phyloP scores from a whole-genome alignment of 2,329 filamentous ascomycete species.

The Colletotrichum euphorbiae region DNA sequence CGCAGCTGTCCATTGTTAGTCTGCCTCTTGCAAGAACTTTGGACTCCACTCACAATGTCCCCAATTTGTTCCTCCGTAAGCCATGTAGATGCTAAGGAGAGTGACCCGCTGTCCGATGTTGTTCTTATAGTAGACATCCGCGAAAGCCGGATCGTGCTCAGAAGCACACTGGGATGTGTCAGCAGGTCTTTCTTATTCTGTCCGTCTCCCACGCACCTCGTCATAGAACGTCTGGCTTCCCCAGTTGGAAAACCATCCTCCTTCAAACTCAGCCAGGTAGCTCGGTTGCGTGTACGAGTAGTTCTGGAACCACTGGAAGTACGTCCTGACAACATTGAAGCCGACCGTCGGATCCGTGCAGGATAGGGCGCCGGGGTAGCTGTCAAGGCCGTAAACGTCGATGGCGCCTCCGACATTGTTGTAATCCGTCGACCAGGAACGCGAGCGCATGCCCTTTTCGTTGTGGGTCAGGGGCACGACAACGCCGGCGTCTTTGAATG shows the following conservation, averaged over 20 bases:
- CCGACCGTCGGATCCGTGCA: constrained; percentile 66
- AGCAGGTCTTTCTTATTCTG: constrained; percentile 62
- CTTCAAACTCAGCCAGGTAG: constrained; percentile 65
- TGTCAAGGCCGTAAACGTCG: constrained; percentile 67
- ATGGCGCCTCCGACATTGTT: constrained; percentile 61
- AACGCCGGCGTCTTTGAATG: constrained; percentile 75
- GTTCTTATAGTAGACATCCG: constrained; percentile 86
- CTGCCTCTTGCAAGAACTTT: too few species aligned
- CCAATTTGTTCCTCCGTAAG: constrained; percentile 85
- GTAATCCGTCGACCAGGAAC: constrained; percentile 67
- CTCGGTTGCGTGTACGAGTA: constrained; percentile 65
- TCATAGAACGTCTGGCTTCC: constrained; percentile 63
- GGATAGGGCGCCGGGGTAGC: constrained; percentile 71
- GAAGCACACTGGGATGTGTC: constrained; percentile 65
- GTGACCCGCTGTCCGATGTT: constrained; percentile 73
- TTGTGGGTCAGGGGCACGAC: constrained; percentile 82
- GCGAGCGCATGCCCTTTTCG: constrained; percentile 61
- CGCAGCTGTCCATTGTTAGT: constrained; percentile 15
- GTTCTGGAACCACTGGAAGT: constrained; percentile 68
- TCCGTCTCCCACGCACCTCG: constrained; percentile 41
- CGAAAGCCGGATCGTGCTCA: constrained; percentile 76
- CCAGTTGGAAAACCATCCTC: constrained; percentile 66
- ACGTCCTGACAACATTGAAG: constrained; percentile 55
- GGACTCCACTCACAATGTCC: constrained; percentile 62
- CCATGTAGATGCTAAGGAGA: constrained; percentile 83